Conservation (phyloP, 306 rosid species). For the Acacia acuminata region DNA sequence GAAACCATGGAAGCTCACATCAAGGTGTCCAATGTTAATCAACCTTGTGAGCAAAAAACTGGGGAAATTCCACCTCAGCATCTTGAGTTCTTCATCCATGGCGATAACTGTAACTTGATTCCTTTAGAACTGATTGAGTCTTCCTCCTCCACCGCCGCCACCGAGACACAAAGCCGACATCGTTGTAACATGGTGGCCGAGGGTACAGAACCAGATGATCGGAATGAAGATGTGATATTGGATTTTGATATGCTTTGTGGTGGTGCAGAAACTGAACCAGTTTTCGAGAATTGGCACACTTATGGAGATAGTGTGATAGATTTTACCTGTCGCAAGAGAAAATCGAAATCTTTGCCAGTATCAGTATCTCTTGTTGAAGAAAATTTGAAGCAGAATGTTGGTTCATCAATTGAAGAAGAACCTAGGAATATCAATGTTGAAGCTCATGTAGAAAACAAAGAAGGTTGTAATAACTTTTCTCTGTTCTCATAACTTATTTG, state of each 20-base stretch:
- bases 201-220: slow-evolving; percentile 36
- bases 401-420: slow-evolving; percentile 30
- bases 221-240: slow-evolving; percentile 67
- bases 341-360: slow-evolving; percentile 17
- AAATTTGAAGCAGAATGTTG: slow-evolving; percentile 23
- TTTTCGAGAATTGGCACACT: slow-evolving; percentile 70
- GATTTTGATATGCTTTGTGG: slow-evolving; percentile 62
- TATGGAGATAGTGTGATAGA: slow-evolving; percentile 45
- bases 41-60: slow-evolving; percentile 36
- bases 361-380: slow-evolving; percentile 27
- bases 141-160: slow-evolving; percentile 20
- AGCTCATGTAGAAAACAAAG: slow-evolving; percentile 36
- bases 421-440: slow-evolving; percentile 28
- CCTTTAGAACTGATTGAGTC: slow-evolving; percentile 73
- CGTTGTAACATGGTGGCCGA: slow-evolving; percentile 39
- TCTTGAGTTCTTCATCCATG: slow-evolving; percentile 83
- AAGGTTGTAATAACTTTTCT: slow-evolving; percentile 42
- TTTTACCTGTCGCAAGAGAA: slow-evolving; percentile 36
- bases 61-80: slow-evolving; percentile 49
- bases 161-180: slow-evolving; percentile 29
- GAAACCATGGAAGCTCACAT: slow-evolving; percentile 44
- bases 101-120: slow-evolving; percentile 69
- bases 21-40: slow-evolving; percentile 50
- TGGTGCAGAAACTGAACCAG: slow-evolving; percentile 45
- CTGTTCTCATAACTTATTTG: background rate